Evolutionary conservation across 106 monocot genomes (phyloP).

Genomic region (Chionographis japonica): DNA sequence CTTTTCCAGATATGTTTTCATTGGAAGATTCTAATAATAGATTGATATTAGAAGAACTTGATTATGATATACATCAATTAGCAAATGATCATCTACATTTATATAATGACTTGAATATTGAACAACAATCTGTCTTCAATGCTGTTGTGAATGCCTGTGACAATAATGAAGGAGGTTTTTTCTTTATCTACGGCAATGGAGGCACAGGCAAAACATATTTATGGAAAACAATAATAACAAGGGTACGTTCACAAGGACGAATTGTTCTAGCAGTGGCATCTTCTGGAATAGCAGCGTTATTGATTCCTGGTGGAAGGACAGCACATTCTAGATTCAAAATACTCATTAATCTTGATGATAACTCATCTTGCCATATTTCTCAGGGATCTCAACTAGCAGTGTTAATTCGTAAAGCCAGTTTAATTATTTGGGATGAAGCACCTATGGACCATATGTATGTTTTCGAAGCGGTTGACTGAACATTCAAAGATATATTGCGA

Average conservation of each 20-base stretch:
- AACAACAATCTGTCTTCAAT: no score
- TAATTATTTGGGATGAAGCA: slow-evolving; percentile 6
- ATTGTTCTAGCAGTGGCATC: not conserved
- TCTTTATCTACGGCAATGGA: not conserved
- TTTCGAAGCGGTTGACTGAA: not conserved
- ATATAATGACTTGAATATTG: no score
- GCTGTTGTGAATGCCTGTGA: no score
- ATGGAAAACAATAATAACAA: not conserved
- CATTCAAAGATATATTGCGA: not conserved
- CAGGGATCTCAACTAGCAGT: not conserved
- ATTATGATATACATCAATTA: not conserved
- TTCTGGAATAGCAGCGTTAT: not conserved
- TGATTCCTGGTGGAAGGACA: not conserved
- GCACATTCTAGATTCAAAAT: slow-evolving; percentile 5
- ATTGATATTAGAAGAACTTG: not conserved
- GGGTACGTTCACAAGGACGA: not conserved
- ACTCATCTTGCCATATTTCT: not conserved
- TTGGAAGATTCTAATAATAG: not conserved
- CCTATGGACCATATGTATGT: not conserved
- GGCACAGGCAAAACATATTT: slow-evolving; percentile 1
- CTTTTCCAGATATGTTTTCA: not conserved
- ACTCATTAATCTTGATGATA: not conserved
- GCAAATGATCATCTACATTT: no score
- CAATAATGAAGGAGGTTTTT: not conserved
- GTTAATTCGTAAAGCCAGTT: not conserved